Percentiles rank a stretch among this genome's conserved stretches.
phyloP scores from a whole-genome alignment of 192 early-diverging fungal species.

The Entomortierella beljakovae region DNA sequence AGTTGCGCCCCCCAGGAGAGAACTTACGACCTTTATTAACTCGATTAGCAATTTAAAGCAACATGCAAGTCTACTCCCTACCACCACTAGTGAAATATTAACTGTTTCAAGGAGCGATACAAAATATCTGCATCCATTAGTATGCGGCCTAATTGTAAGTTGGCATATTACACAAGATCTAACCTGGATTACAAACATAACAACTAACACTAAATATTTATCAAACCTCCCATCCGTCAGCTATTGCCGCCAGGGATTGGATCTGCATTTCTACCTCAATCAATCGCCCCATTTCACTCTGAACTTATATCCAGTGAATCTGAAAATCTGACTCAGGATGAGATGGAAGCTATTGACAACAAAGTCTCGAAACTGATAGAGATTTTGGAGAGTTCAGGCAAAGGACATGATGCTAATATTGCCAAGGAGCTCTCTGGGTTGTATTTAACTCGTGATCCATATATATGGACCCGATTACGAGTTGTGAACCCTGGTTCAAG shows the following conservation, averaged over 20 bases:
- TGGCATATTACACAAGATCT: not conserved
- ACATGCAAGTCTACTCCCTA: slow-evolving; percentile 4
- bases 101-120: not conserved
- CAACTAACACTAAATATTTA: not conserved
- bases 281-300: slow-evolving; percentile 21
- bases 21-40: slow-evolving; percentile 21
- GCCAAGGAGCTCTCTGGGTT: slow-evolving; percentile 22
- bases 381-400: slow-evolving; percentile 3
- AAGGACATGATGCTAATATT: slow-evolving; percentile 4
- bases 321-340: slow-evolving; percentile 18
- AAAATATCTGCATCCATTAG: slow-evolving; percentile 37
- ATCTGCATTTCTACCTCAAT: slow-evolving; percentile 18
- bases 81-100: slow-evolving; percentile 2
- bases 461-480: slow-evolving; percentile 44
- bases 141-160: slow-evolving; percentile 51
- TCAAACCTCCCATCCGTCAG: not conserved
- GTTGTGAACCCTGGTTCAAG: not conserved
- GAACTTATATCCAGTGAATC: slow-evolving; percentile 7
- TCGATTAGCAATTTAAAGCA: not conserved
- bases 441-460: slow-evolving; percentile 21
- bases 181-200: not conserved
- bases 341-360: slow-evolving; percentile 25
- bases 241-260: slow-evolving; percentile 16
- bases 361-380: slow-evolving; percentile 18
- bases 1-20: slow-evolving; percentile 25